Base-by-base conservation (phyloP, 495 filamentous ascomycete genomes). In the Podospora australis region DNA sequence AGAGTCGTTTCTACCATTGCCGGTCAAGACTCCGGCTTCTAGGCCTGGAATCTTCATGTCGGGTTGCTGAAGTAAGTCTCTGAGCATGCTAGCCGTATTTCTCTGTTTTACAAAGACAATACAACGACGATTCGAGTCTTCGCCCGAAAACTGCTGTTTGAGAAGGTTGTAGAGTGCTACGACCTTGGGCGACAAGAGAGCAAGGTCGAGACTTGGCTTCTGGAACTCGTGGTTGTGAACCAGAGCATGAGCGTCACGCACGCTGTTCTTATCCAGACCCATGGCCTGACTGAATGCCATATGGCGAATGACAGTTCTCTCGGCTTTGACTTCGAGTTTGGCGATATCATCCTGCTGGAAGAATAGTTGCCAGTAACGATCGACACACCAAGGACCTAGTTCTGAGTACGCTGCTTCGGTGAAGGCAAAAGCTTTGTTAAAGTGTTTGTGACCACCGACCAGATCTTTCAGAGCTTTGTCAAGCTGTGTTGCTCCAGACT, bases 91-190 rank as follows among this genome's bases (percentile, higher is more conserved):
- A 1, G 90, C 92, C 2, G 88, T 91, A 40, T 87, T 81, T 29
- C 92, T 73, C 50, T 80, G 75, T 46, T 84, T 70, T 0, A 91
- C 87, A 65, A 99, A 99, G 1, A 97, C 78, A 44, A 99, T 92
- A 55, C 89, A 96, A 57, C 86, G 83, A 17, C 78, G 73, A 1
- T 81, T 71, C 9, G 73, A 70, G 21, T 70, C 68, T 4, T 59
- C 56, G 22, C 48, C 44, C 20, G 72, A 61, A 60, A 86, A 92
- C 41, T 83, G 70, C 17, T 76, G 54, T 2, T 56, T 53, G 3
- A 97, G 69, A 38, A 77, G 74, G 14, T 67, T 51, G 22, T 78
- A 36, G 2, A 99, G 75, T 4, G 76, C 45, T 2, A 80, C 55
- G 2, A 92, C 86, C 62, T 96, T 97, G 3, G 76, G 58, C 19